Percentiles rank a stretch among this genome's conserved stretches.
Evolutionary conservation across 495 filamentous ascomycete genomes (phyloP).

Genomic region (Tetracladium setigerum): DNA sequence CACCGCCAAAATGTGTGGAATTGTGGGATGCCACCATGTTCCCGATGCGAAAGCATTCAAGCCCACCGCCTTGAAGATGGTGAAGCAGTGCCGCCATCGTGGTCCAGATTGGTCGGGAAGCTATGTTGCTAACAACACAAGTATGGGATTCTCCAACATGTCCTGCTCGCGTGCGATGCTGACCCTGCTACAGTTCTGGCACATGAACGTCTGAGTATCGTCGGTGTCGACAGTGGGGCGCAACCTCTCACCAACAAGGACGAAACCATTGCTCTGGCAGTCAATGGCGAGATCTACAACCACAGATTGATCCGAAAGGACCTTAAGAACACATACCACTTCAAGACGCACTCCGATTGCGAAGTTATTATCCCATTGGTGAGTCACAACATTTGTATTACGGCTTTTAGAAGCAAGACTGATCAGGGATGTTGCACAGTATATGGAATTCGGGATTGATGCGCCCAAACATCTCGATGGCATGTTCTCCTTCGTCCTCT

Average conservation of each 20-base stretch:
- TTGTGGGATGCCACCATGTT: conserved; percentile 51
- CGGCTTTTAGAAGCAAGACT: neutral
- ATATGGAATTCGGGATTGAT: conserved; percentile 84
- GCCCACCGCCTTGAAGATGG: conserved; percentile 89
- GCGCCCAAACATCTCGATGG: conserved; percentile 92
- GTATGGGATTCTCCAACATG: conserved; percentile 40
- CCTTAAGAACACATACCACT: conserved; percentile 73
- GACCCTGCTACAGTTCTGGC: conserved; percentile 66
- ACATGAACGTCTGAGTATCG: conserved; percentile 95
- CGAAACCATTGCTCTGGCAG: conserved; percentile 78
- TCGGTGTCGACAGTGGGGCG: conserved; percentile 92
- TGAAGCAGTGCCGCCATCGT: conserved; percentile 91
- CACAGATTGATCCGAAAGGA: conserved; percentile 85
- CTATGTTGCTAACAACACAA: conserved; percentile 79
- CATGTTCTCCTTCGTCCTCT: conserved; percentile 99
- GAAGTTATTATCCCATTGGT: conserved; percentile 97
- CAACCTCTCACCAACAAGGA: conserved; percentile 93
- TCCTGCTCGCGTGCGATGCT: conserved; percentile 3
- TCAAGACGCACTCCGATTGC: conserved; percentile 97
- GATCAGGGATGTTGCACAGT: conserved; percentile 47
- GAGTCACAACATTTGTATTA: conserved; percentile 26
- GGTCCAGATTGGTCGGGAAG: conserved; percentile 95
- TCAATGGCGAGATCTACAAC: conserved; percentile 99
- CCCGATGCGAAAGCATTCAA: conserved; percentile 96
- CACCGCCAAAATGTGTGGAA: conserved; percentile 57